Evolutionary conservation across 306 rosid genomes (phyloP).

Genomic region (Calophaca sinica): DNA sequence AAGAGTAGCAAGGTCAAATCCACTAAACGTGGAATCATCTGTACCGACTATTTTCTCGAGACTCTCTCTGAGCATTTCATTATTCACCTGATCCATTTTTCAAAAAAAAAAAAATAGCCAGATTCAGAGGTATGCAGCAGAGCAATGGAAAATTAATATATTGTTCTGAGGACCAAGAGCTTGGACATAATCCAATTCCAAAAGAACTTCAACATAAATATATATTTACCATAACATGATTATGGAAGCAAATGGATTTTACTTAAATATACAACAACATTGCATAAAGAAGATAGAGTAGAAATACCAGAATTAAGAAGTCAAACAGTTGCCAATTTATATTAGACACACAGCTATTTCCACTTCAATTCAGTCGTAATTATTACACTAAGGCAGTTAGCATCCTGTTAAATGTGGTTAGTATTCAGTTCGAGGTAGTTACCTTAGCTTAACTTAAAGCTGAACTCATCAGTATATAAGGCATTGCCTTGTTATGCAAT

Average conservation of each 20-base stretch:
- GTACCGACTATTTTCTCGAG: slow-evolving; percentile 85
- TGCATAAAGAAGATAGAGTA: not conserved
- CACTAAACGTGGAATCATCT: slow-evolving; percentile 89
- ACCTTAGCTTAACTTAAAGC: too few species aligned
- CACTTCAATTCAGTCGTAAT: too few species aligned
- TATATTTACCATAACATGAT: not conserved
- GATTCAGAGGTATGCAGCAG: slow-evolving; percentile 28
- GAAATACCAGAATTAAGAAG: not conserved
- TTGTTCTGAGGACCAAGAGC: not conserved
- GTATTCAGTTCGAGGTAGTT: too few species aligned
- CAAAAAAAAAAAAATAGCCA: not conserved
- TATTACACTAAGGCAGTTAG: too few species aligned
- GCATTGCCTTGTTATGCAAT: too few species aligned
- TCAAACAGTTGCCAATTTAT: not conserved
- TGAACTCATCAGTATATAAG: too few species aligned
- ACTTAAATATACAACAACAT: not conserved
- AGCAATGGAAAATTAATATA: slow-evolving; percentile 12
- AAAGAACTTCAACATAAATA: slow-evolving; percentile 10
- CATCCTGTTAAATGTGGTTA: too few species aligned
- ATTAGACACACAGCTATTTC: too few species aligned
- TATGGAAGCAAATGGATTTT: not conserved
- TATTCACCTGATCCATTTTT: slow-evolving; percentile 60
- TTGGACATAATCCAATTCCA: not conserved
- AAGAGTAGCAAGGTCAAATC: slow-evolving; percentile 93
- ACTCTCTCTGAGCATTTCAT: slow-evolving; percentile 68